Percentiles rank a stretch among this genome's conserved stretches.
These are phyloP conservation scores for Trichomonas gallinae DNA, from an alignment of 208 protist genomes.

Conservation along the genomic window DNA sequence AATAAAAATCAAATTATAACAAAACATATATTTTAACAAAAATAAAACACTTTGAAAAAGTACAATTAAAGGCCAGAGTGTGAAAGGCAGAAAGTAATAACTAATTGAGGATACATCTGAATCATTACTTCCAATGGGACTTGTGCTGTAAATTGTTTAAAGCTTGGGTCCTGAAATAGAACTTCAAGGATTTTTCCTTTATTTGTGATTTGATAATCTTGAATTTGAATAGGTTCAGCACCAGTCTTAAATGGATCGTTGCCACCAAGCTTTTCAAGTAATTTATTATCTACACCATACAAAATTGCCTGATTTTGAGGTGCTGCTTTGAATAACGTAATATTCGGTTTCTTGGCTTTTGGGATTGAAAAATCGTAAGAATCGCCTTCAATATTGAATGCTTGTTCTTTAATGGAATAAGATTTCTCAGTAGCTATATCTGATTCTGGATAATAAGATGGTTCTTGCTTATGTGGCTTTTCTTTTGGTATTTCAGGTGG, in stretches of 20 bases:
- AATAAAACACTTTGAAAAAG: too few relatives aligned
- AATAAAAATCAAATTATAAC: too few relatives aligned
- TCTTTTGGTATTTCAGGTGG: neutral
- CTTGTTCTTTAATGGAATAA: neutral
- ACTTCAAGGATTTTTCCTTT: neutral
- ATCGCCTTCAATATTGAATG: neutral
- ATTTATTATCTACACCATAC: neutral
- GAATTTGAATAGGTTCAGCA: neutral
- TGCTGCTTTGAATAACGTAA: neutral
- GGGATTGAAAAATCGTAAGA: neutral
- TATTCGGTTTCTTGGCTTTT: neutral
- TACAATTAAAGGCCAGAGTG: too few relatives aligned
- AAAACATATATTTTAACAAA: too few relatives aligned
- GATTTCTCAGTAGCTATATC: neutral
- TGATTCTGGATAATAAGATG: neutral
- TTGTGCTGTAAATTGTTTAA: neutral
- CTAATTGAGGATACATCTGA: neutral
- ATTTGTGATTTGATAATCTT: neutral
- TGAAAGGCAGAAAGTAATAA: neutral
- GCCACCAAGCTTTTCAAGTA: neutral
- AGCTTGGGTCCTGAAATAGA: neutral
- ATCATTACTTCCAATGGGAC: neutral
- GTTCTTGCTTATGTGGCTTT: neutral
- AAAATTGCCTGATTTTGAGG: neutral
- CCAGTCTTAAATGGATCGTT: neutral